Percentiles rank a stretch among this genome's conserved stretches.
These are phyloP conservation scores for Thermothielavioides terrestris DNA, from an alignment of 495 filamentous ascomycete species.

Conservation along the genomic window DNA sequence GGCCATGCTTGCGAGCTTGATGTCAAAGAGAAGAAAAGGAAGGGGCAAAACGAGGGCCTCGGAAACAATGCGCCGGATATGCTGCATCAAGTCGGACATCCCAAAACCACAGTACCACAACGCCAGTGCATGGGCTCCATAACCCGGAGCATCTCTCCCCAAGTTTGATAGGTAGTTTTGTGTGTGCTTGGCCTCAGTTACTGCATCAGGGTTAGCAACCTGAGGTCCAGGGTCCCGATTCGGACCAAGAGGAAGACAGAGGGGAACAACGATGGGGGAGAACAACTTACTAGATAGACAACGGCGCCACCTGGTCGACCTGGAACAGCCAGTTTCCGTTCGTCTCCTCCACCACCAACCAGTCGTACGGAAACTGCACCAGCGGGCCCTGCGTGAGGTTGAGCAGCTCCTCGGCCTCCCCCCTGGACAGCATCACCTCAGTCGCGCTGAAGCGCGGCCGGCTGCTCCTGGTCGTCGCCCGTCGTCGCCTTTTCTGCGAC, in stretches of 20 bases:
- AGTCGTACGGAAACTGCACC: slow-evolving; percentile 90
- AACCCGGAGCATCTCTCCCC: too few relatives aligned
- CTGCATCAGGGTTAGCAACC: not conserved
- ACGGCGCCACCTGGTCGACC: slow-evolving; percentile 86
- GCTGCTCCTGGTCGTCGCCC: slow-evolving; percentile 68
- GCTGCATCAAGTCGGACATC: not conserved
- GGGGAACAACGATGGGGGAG: not conserved
- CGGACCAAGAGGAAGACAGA: not conserved
- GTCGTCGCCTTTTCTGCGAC: slow-evolving; percentile 46
- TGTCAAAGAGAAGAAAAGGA: not conserved
- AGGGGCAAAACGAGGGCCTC: not conserved
- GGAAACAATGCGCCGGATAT: not conserved
- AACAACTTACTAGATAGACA: slow-evolving; percentile 89
- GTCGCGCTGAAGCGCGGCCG: slow-evolving; percentile 57
- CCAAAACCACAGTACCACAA: not conserved
- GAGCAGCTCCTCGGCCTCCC: slow-evolving; percentile 72
- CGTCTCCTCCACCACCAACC: slow-evolving; percentile 82
- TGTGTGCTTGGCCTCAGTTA: slow-evolving; percentile 4
- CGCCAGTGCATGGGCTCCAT: not conserved
- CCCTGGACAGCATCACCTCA: slow-evolving; percentile 57
- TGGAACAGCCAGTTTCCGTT: slow-evolving; percentile 96
- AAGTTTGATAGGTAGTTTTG: too few relatives aligned
- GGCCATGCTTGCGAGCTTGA: not conserved
- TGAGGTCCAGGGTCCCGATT: not conserved
- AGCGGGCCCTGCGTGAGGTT: slow-evolving; percentile 78